A percentile compares a stretch with the other conserved stretches of the same genome.
Evolutionary conservation across 345 rosid genomes (phyloP).

Genomic region (Clausena lansium): DNA sequence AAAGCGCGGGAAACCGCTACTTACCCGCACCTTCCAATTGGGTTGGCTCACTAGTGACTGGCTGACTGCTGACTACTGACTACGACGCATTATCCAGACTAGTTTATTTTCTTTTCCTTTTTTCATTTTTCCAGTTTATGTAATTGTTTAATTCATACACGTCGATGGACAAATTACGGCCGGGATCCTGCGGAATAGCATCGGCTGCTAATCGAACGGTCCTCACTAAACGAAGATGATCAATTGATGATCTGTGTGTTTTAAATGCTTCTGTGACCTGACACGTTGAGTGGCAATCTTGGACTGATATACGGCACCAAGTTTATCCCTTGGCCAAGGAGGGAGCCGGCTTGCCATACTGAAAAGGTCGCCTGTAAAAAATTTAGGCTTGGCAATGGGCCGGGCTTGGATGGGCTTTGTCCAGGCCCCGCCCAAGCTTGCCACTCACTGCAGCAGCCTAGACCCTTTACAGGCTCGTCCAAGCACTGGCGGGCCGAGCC

Average conservation of each 20-base stretch:
- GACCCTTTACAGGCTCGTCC: no score
- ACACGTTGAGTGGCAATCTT: not conserved
- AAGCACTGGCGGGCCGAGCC: no score
- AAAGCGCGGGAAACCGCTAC: not conserved
- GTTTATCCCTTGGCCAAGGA: not conserved
- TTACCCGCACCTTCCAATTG: not conserved
- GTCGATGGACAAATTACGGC: not conserved
- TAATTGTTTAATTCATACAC: not conserved
- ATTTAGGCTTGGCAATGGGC: no score
- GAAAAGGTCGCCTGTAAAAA: not conserved
- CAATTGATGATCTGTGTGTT: not conserved
- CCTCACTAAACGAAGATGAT: not conserved
- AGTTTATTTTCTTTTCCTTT: not conserved
- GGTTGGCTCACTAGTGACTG: no score
- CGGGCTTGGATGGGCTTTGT: no score
- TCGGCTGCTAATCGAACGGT: not conserved
- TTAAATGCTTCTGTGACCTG: not conserved
- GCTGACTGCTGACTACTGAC: no score
- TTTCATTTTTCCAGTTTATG: not conserved
- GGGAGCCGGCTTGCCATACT: not conserved
- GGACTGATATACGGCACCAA: not conserved
- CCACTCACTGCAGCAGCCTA: no score
- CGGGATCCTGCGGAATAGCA: not conserved
- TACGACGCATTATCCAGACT: not conserved
- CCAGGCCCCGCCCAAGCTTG: no score